A percentile compares a stretch with the other conserved stretches of the same genome.
Evolutionary conservation across 495 filamentous ascomycete genomes (phyloP).

Genomic region (Penicillium subrubescens): DNA sequence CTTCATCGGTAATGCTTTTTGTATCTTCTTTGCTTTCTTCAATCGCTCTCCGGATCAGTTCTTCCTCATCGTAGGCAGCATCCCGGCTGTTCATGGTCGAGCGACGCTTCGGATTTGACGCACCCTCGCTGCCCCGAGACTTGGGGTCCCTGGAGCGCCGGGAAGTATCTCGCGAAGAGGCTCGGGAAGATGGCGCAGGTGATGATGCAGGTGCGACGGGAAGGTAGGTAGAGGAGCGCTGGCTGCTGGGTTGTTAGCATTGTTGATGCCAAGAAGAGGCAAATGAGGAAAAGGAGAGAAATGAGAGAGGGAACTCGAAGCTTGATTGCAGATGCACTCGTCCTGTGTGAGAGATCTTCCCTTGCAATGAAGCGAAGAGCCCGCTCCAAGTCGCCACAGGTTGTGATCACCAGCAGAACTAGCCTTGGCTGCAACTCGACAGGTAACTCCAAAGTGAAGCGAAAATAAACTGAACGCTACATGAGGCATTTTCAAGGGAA

Average conservation of each 20-base stretch:
- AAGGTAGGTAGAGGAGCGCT: slow-evolving; percentile 68
- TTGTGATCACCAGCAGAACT: background rate
- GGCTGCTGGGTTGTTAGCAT: slow-evolving; percentile 48
- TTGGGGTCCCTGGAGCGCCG: slow-evolving; percentile 52
- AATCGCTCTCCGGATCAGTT: slow-evolving; percentile 83
- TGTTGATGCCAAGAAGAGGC: background rate
- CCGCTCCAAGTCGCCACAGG: slow-evolving; percentile 10
- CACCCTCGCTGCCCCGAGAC: slow-evolving; percentile 47
- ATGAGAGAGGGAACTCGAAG: background rate
- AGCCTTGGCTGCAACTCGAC: slow-evolving; percentile 7
- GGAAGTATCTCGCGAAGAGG: slow-evolving; percentile 47
- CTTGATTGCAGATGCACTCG: background rate
- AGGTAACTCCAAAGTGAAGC: slow-evolving; percentile 12
- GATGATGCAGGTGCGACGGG: slow-evolving; percentile 57
- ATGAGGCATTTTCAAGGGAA: slow-evolving; percentile 14
- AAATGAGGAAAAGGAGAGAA: background rate
- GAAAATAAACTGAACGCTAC: slow-evolving; percentile 13
- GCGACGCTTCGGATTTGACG: slow-evolving; percentile 68
- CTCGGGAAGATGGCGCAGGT: slow-evolving; percentile 47
- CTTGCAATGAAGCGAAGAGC: background rate
- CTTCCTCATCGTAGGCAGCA: slow-evolving; percentile 94
- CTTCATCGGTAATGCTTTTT: slow-evolving; percentile 47
- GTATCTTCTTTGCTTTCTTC: slow-evolving; percentile 88
- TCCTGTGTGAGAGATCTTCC: background rate
- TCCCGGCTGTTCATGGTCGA: slow-evolving; percentile 98